Evolutionary conservation across 345 rosid species (phyloP), one percentile per base, ranked within the genome.

Genomic region (Cardiospermum halicacabum): DNA sequence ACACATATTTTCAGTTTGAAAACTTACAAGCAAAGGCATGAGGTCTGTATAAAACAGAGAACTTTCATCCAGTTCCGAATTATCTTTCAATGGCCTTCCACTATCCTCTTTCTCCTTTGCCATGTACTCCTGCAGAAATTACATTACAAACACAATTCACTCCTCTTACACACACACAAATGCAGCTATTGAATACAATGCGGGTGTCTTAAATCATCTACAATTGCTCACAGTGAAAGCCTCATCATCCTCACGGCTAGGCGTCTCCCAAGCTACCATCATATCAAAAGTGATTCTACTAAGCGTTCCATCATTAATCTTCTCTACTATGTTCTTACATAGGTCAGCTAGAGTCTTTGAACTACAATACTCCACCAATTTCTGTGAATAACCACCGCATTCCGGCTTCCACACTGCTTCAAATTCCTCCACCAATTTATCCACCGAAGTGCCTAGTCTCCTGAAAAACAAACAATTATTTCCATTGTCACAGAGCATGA

Each of bases 251-350:
- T 62, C 45, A 12, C 78, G 67, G 22, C 76, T 72, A 32, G 97
- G 96, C 56, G 70, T 80, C 77, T 89, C 89, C 97, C 97, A 87
- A 0, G 99, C 92, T 49, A 84, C 82, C 99, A 94, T 94, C 78
- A 84, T 78, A 67, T 94, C 91, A 34, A 84, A 91, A 1, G 96
- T 81, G 68, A 89, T 67, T 57, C 91, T 77, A 45, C 85, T 78
- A 60, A 87, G 87, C 2, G 87, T 82, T 25, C 88, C 96, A 78
- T 89, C 89, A 15, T 51, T 68, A 0, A 89, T 81, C 58, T 75
- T 85, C 69, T 81, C 93, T 64, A 72, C 73, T 21, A 89, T 72
- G 69, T 71, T 77, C 58, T 72, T 73, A 66, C 91, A 81, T 68
- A 82, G 62, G 15, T 61, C 59, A n/a, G 18, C 40, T 11, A 80